A percentile compares a stretch with the other conserved stretches of the same genome.
phyloP scores from a whole-genome alignment of 371 early-diverging fungal species.

The Mucor piriformis region DNA sequence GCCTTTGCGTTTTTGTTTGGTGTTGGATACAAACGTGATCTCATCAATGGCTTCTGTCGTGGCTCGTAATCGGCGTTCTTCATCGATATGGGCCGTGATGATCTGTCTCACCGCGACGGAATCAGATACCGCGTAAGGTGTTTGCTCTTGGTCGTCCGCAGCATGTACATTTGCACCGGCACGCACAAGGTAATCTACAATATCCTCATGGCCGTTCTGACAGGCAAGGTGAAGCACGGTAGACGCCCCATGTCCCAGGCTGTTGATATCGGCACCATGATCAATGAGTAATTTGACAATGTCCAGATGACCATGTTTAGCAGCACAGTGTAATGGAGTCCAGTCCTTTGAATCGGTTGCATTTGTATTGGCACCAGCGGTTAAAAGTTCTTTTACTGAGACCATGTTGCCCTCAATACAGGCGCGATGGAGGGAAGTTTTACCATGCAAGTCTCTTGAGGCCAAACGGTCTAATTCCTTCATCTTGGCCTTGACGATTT shows the following conservation, averaged over 20 bases:
- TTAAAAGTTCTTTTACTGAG: slow-evolving; percentile 27
- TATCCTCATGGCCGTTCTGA: slow-evolving; percentile 48
- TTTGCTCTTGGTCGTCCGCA: slow-evolving; percentile 55
- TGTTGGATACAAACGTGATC: slow-evolving; percentile 41
- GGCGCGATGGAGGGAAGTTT: slow-evolving; percentile 41
- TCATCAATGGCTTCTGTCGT: slow-evolving; percentile 39
- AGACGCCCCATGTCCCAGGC: slow-evolving; percentile 44
- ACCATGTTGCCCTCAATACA: slow-evolving; percentile 34
- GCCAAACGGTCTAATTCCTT: slow-evolving; percentile 39
- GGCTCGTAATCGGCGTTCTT: slow-evolving; percentile 42
- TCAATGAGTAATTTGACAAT: slow-evolving; percentile 67
- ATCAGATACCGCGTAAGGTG: slow-evolving; percentile 58
- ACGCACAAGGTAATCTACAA: slow-evolving; percentile 66
- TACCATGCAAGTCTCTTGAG: slow-evolving; percentile 30
- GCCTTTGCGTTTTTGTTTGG: slow-evolving; percentile 36
- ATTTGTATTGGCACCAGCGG: slow-evolving; percentile 78
- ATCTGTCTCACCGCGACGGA: slow-evolving; percentile 29
- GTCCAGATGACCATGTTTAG: slow-evolving; percentile 64
- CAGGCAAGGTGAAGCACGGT: slow-evolving; percentile 62
- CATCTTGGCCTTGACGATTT: slow-evolving; percentile 34
- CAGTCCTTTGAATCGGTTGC: slow-evolving; percentile 63
- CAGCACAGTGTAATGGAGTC: slow-evolving; percentile 87
- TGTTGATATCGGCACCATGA: slow-evolving; percentile 74
- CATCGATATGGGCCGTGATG: slow-evolving; percentile 43
- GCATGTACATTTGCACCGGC: slow-evolving; percentile 59